Evolutionary conservation across 768 basidiomycete species (phyloP).

Genomic region (Agrocybe pediades): DNA sequence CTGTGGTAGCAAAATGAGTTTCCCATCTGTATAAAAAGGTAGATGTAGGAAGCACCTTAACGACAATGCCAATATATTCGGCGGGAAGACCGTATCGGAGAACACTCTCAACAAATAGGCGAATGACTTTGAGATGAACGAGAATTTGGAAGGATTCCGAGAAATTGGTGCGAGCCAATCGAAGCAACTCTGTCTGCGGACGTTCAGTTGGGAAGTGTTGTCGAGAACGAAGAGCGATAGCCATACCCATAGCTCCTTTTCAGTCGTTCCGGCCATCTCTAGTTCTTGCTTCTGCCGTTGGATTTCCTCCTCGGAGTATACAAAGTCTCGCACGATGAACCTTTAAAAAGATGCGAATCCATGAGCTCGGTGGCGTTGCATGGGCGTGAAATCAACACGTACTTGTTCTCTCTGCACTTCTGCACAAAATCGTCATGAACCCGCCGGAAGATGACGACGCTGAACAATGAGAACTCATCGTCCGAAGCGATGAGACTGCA

Average conservation of each 20-base stretch:
- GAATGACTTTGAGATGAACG: constrained; percentile 89
- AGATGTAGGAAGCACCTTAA: constrained; percentile 57
- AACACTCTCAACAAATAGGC: constrained; percentile 93
- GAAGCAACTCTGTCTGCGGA: constrained; percentile 85
- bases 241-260: constrained; percentile 97
- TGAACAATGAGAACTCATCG: constrained; percentile 85
- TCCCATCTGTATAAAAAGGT: background rate
- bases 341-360: constrained; percentile 38
- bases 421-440: constrained; percentile 92
- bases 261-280: constrained; percentile 76
- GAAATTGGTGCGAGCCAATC: constrained; percentile 92
- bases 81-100: constrained; percentile 95
- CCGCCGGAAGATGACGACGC: constrained; percentile 87
- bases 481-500: constrained; percentile 76
- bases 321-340: constrained; percentile 94
- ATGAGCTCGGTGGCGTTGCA: background rate
- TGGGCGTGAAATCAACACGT: constrained; percentile 19
- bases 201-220: constrained; percentile 4
- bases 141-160: constrained; percentile 95
- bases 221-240: constrained; percentile 10
- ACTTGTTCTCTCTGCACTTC: constrained; percentile 96
- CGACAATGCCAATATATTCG: constrained; percentile 77
- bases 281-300: constrained; percentile 82
- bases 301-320: constrained; percentile 81
- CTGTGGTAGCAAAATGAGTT: constrained; percentile 38